phyloP scores from a whole-genome alignment of 2,329 filamentous ascomycete genomes.

The Cordyceps fumosorosea region DNA sequence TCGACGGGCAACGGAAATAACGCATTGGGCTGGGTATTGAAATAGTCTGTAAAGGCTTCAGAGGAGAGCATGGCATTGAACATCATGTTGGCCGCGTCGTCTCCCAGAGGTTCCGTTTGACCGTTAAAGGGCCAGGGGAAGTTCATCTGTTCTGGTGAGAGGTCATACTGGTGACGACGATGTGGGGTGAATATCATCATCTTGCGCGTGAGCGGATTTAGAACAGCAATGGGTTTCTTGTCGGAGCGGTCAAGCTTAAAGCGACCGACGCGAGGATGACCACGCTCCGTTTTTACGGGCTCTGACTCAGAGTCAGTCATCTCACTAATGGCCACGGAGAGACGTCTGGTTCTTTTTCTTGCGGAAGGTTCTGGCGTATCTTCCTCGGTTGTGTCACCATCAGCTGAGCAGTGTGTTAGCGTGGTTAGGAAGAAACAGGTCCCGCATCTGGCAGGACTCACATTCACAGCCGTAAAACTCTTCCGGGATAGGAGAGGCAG shows the following conservation, averaged over 20 bases:
- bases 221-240: slow-evolving; percentile 52
- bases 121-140: slow-evolving; percentile 37
- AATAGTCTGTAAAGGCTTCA: slow-evolving; percentile 48
- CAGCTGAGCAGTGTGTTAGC: slow-evolving; percentile 42
- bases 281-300: slow-evolving; percentile 40
- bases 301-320: slow-evolving; percentile 46
- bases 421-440: slow-evolving; percentile 15
- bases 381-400: slow-evolving; percentile 57
- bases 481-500: slow-evolving; percentile 27
- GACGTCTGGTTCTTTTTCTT: slow-evolving; percentile 41
- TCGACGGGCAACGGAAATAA: slow-evolving; percentile 66
- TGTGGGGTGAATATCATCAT: slow-evolving; percentile 59
- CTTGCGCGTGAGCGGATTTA: slow-evolving; percentile 51
- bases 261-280: slow-evolving; percentile 47
- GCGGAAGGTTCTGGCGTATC: slow-evolving; percentile 46
- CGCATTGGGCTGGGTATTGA: slow-evolving; percentile 62
- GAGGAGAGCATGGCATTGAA: slow-evolving; percentile 63
- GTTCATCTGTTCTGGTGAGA: slow-evolving; percentile 50
- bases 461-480: slow-evolving; percentile 54
- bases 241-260: slow-evolving; percentile 48
- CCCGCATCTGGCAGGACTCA: slow-evolving; percentile 35
- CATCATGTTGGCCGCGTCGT: slow-evolving; percentile 69
- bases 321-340: slow-evolving; percentile 30
- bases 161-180: slow-evolving; percentile 40
- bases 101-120: slow-evolving; percentile 51